Base-by-base conservation (phyloP, 176 grass and related monocot genomes). In the Carex scoparia region DNA sequence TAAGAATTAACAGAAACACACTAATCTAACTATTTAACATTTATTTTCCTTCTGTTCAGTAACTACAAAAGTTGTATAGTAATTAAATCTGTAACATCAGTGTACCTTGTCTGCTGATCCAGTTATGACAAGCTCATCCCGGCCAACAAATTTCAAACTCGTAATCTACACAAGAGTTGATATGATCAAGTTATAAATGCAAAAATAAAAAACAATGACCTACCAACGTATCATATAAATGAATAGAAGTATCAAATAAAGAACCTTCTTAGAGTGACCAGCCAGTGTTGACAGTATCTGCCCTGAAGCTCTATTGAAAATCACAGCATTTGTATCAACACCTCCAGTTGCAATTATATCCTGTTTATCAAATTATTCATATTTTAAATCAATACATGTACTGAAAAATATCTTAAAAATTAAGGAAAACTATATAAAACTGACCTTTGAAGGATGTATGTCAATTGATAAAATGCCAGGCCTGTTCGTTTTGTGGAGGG, bases 261-360 rank as follows among this genome's bases (percentile, higher is more conserved):
- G 81, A 14, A 99, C 97, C 97, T 94, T 96, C 84, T 99, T 99
- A 18, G 97, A 99, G 82, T 99, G 97, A 55, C 97, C 97, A 88
- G 86, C 71, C 65, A 99, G 91, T 38, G 97, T 99, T 15, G 85
- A 96, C 76, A 94, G 88, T 80, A 99, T 92, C 91, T 99, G 91
- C 81, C 97, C 97, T 44, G 97, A 95, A 76, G 84, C 18, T 62
- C 97, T 92, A 85, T 94, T 86, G 85, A 99, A 99, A 73, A 99
- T 78, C 82, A 99, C 97, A 7, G 93, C 97, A 88, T 95, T 99
- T 57, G 97, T 91, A 88, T 99, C 97, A 13, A 91, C 86, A 78
- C 97, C 97, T 2, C 93, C 97, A 33, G 93, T 99, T 88, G 93
- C 97, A 83, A 99, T 84, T 79, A 94, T 85, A 81, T 99, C 97